Percentiles rank a stretch among this genome's conserved stretches.
phyloP scores from a whole-genome alignment of 2,329 filamentous ascomycete species.

The Ampelomyces quisqualis region DNA sequence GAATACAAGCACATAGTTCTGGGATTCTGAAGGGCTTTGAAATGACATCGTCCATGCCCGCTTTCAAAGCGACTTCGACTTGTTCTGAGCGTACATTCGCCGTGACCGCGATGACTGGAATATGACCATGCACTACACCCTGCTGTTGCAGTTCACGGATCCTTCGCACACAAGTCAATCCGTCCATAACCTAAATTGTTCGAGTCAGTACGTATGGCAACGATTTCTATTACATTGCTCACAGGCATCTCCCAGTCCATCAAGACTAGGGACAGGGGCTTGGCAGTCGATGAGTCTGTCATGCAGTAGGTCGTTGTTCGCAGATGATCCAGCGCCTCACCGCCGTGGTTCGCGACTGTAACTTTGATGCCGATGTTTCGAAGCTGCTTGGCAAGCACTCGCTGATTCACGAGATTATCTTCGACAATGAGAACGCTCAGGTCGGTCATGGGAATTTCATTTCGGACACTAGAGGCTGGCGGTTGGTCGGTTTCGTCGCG shows the following conservation, averaged over 20 bases:
- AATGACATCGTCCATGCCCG: constrained; percentile 57
- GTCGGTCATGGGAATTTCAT: constrained; percentile 6
- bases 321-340: constrained; percentile 42
- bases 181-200: constrained; percentile 28
- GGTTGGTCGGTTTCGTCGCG: constrained; percentile 7
- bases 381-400: constrained; percentile 45
- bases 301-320: constrained; percentile 26
- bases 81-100: constrained; percentile 40
- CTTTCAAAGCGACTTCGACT: constrained; percentile 29
- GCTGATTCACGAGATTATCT: constrained; percentile 47
- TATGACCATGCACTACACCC: constrained; percentile 21
- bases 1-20: constrained; percentile 25
- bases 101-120: constrained; percentile 39
- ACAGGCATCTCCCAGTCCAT: constrained; percentile 40
- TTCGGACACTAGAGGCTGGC: not conserved
- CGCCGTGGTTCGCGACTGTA: constrained; percentile 42
- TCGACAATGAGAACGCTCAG: constrained; percentile 37
- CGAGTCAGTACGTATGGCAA: no score
- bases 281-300: constrained; percentile 6
- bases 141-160: constrained; percentile 30
- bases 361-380: constrained; percentile 41
- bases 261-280: constrained; percentile 26
- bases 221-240: no score
- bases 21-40: constrained; percentile 67
- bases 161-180: constrained; percentile 24